phyloP scores from a whole-genome alignment of 345 rosid species.

The Durio zibethinus region DNA sequence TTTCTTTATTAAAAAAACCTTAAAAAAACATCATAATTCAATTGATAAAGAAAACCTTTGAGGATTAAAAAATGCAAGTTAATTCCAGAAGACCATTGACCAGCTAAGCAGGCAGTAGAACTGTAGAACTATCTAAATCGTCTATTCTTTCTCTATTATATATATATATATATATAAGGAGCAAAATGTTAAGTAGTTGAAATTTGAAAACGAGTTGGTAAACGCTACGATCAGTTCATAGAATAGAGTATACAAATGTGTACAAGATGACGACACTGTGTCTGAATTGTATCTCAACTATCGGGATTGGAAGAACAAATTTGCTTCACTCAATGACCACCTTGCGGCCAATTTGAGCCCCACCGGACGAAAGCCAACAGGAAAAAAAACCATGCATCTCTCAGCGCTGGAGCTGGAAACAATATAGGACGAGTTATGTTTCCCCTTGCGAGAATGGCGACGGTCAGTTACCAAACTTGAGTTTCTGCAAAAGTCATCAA shows the following conservation, averaged over 20 bases:
- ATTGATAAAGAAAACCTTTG: too few relatives aligned
- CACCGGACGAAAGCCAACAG: not conserved
- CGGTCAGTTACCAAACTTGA: constrained; percentile 25
- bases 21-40: too few relatives aligned
- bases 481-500: constrained; percentile 33
- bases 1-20: too few relatives aligned
- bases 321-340: constrained; percentile 10
- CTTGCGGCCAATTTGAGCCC: constrained; percentile 13
- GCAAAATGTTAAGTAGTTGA: not conserved
- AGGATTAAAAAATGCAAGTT: too few relatives aligned
- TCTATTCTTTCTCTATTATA: not conserved
- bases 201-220: constrained; percentile 36
- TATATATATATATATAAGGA: too few relatives aligned
- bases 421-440: constrained; percentile 26
- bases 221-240: constrained; percentile 13
- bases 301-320: constrained; percentile 11
- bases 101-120: too few relatives aligned
- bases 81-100: too few relatives aligned
- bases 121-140: constrained; percentile 11
- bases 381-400: not conserved
- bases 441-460: constrained; percentile 40
- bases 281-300: not conserved
- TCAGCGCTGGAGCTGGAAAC: constrained; percentile 1
- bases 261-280: constrained; percentile 31
- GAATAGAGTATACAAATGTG: constrained; percentile 23